These are phyloP conservation scores for Penicillium hordei DNA, from an alignment of 2,329 filamentous ascomycete genomes.

Conservation along the genomic window DNA sequence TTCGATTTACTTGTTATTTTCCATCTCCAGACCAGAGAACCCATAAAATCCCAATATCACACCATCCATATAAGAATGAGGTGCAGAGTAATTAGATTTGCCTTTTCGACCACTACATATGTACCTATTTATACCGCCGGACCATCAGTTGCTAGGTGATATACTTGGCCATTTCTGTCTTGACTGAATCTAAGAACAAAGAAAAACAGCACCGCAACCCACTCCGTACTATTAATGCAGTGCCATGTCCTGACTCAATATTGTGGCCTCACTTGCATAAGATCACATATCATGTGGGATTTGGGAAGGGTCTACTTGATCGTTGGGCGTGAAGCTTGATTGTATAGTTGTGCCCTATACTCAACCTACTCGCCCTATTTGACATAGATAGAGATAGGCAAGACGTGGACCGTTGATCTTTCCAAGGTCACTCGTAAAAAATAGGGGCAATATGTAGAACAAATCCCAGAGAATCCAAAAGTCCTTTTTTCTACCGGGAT, in stretches of 20 bases:
- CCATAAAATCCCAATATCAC: too few species aligned
- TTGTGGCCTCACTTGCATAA: background rate
- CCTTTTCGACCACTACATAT: background rate
- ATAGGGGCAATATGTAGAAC: background rate
- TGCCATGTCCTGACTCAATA: background rate
- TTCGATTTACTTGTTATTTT: too few species aligned
- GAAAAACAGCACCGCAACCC: background rate
- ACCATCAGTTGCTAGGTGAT: background rate
- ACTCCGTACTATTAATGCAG: background rate
- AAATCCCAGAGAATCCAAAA: background rate
- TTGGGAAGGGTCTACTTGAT: background rate
- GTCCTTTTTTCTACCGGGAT: background rate
- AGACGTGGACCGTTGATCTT: background rate
- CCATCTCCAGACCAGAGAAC: too few species aligned
- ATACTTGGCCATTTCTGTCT: background rate
- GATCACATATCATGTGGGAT: background rate
- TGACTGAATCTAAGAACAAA: background rate
- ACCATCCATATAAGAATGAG: background rate
- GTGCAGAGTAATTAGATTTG: background rate
- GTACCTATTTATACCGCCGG: too few species aligned
- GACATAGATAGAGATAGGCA: background rate
- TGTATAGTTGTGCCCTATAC: background rate
- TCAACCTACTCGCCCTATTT: background rate
- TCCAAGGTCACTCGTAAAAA: background rate
- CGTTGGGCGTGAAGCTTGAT: background rate